These are phyloP conservation scores for Ogataea minuta DNA, from an alignment of 805 yeast genomes.

Conservation along the genomic window DNA sequence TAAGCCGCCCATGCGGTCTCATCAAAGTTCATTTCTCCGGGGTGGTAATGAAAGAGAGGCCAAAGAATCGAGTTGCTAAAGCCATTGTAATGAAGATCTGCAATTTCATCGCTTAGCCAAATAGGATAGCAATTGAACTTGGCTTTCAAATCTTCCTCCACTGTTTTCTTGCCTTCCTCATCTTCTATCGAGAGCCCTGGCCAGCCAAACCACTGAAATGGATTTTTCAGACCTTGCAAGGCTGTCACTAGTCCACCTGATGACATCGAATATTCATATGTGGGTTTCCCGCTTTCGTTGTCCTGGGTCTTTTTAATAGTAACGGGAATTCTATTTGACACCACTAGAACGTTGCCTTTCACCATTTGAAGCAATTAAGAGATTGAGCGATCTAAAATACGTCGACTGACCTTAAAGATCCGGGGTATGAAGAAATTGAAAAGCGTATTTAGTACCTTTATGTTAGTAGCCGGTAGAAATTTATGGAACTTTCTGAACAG, in stretches of 20 bases:
- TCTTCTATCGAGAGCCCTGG: constrained; percentile 88
- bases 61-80: constrained; percentile 91
- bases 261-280: constrained; percentile 85
- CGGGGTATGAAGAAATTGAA: too few species aligned
- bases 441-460: too few species aligned
- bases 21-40: constrained; percentile 98
- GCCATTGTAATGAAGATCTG: constrained; percentile 95
- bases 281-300: constrained; percentile 39
- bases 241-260: constrained; percentile 98
- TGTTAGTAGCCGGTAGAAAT: constrained; percentile 2
- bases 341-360: constrained; percentile 77
- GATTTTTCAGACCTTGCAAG: constrained; percentile 83
- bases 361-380: constrained; percentile 11
- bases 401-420: too few species aligned
- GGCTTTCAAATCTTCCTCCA: constrained; percentile 64
- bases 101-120: constrained; percentile 81
- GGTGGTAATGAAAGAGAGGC: constrained; percentile 98
- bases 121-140: constrained; percentile 91
- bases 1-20: constrained; percentile 98
- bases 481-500: not conserved
- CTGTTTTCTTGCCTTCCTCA: constrained; percentile 58
- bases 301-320: constrained; percentile 59
- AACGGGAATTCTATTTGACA: constrained; percentile 93
- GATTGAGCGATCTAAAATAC: not conserved
- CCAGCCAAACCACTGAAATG: constrained; percentile 99